Percentiles rank a stretch among this genome's conserved stretches.
Evolutionary conservation across 2,329 filamentous ascomycete genomes (phyloP).

Genomic region (Pyrenophora tritici-repentis): DNA sequence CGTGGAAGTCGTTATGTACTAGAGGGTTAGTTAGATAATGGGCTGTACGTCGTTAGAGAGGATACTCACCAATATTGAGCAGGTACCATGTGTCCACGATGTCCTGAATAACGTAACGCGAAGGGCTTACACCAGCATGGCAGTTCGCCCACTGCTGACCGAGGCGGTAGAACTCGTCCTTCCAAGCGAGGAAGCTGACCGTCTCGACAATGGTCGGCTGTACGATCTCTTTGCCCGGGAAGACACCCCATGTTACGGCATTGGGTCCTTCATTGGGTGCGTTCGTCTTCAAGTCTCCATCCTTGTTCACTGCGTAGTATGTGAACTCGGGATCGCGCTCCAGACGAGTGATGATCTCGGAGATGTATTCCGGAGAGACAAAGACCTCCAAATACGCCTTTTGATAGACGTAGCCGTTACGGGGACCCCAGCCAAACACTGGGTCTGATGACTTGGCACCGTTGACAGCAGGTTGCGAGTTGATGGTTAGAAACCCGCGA

Average conservation of each 20-base stretch:
- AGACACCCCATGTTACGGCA: conserved; percentile 99
- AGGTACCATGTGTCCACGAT: conserved; percentile 92
- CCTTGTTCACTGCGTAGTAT: conserved; percentile 90
- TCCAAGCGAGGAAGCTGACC: conserved; percentile 97
- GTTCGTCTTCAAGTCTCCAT: conserved; percentile 82
- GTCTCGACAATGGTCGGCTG: conserved; percentile 99
- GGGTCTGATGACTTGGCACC: conserved; percentile 86
- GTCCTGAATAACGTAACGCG: conserved; percentile 76
- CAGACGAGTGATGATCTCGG: conserved; percentile 77
- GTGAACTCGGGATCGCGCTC: conserved; percentile 80
- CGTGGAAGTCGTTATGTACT: conserved; percentile 98
- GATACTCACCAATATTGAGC: conserved; percentile 82
- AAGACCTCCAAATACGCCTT: conserved; percentile 96
- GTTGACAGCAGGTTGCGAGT: conserved; percentile 94
- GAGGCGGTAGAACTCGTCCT: conserved; percentile 93
- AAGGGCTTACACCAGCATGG: conserved; percentile 75
- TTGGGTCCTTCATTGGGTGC: conserved; percentile 86
- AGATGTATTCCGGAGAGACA: conserved; percentile 77
- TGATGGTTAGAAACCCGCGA: conserved; percentile 89
- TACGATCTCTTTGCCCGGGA: conserved; percentile 98
- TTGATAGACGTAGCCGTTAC: conserved; percentile 96
- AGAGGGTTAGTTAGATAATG: neutral
- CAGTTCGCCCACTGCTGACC: conserved; percentile 95
- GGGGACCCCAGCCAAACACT: conserved; percentile 90
- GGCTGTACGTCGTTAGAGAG: neutral